A percentile compares a stretch with the other conserved stretches of the same genome.
Evolutionary conservation across 2,329 filamentous ascomycete genomes (phyloP).

Genomic region (Xylariaceae sp.): DNA sequence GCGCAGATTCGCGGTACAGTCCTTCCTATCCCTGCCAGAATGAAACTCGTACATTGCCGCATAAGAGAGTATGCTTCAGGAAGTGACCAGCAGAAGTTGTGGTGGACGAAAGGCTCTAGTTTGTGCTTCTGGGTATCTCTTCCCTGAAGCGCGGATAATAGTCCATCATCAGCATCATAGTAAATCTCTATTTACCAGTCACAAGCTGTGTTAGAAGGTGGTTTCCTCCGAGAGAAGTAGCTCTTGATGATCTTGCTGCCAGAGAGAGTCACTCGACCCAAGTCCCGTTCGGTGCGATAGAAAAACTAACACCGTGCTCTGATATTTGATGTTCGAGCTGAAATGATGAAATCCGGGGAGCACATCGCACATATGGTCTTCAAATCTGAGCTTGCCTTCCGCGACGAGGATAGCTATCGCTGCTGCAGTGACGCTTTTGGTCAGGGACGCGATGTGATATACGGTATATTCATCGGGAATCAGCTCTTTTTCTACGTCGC

Average conservation of each 20-base stretch:
- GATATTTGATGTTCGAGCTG: not conserved
- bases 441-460: constrained; percentile 1
- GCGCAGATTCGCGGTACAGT: not conserved
- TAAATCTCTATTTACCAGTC: constrained; percentile 1
- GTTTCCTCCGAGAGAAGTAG: not conserved
- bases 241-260: constrained; percentile 2
- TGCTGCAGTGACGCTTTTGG: constrained; percentile 1
- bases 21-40: not conserved
- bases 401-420: not conserved
- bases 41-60: constrained; percentile 1
- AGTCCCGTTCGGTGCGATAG: constrained; percentile 1
- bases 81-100: not conserved
- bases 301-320: not conserved
- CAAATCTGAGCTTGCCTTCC: not conserved
- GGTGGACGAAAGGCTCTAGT: not conserved
- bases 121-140: not conserved
- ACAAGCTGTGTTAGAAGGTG: not conserved
- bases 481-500: not conserved
- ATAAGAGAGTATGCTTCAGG: not conserved
- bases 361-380: not conserved
- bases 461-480: not conserved
- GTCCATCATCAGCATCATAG: not conserved
- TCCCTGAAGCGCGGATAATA: constrained; percentile 1
- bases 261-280: not conserved
- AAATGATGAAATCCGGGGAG: not conserved